Conservation (phyloP, 768 basidiomycete genomes). For the Lepiota venenata region DNA sequence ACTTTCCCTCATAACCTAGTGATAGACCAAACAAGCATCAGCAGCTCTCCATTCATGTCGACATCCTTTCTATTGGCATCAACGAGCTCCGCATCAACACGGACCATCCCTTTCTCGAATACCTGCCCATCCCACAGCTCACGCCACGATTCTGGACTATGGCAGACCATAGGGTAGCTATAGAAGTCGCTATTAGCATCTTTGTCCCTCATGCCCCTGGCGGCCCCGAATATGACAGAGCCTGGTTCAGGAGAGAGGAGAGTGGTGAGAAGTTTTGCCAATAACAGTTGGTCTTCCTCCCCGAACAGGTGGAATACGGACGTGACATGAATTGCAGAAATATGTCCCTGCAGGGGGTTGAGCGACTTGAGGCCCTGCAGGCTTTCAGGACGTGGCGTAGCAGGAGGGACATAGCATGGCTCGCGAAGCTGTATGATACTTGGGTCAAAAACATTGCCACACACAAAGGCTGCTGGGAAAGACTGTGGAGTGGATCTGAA, state of each 20-base stretch:
- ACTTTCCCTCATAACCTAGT: neutral
- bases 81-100: conserved; percentile 5
- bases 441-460: conserved; percentile 52
- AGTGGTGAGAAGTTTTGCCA: conserved; percentile 27
- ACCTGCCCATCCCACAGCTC: conserved; percentile 12
- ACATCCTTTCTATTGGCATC: neutral
- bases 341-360: conserved; percentile 35
- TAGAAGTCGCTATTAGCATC: neutral
- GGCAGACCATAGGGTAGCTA: conserved; percentile 4
- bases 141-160: conserved; percentile 12
- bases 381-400: neutral
- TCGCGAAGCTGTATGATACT: conserved; percentile 32
- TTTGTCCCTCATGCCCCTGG: conserved; percentile 28
- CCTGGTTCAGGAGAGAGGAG: conserved; percentile 32
- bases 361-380: conserved; percentile 20
- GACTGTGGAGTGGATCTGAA: conserved; percentile 49
- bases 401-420: conserved; percentile 15
- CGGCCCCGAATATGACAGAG: conserved; percentile 33
- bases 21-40: neutral
- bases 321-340: conserved; percentile 44
- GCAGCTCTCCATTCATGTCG: neutral
- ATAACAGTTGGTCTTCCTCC: conserved; percentile 26
- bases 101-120: conserved; percentile 10
- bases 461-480: conserved; percentile 53
- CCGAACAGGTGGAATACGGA: conserved; percentile 36